Conservation (phyloP, 176 grass and related monocot genomes). For the Rhynchospora tenuis region DNA sequence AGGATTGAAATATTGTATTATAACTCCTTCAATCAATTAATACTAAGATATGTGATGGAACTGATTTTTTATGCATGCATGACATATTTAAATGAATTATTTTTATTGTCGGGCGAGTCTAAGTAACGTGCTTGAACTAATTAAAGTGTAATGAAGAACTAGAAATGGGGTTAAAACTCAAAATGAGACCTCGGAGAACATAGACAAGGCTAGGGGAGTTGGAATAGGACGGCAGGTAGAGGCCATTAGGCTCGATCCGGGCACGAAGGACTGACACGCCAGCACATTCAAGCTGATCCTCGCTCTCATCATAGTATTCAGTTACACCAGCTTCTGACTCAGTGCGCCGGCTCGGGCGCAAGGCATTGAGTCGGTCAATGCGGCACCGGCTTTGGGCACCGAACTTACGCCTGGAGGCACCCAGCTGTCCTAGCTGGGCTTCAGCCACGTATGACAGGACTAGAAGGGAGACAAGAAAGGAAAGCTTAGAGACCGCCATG, state of each 20-base stretch:
- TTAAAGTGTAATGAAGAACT: background rate
- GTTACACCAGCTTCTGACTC: conserved; percentile 31
- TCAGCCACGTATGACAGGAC: conserved; percentile 2
- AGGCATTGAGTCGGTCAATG: conserved; percentile 24
- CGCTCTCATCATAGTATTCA: conserved; percentile 34
- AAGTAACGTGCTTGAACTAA: background rate
- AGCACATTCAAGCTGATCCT: conserved; percentile 34
- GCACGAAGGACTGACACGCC: conserved; percentile 26
- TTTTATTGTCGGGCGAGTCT: background rate
- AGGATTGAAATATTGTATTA: background rate
- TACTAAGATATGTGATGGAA: background rate
- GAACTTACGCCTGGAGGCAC: conserved; percentile 5
- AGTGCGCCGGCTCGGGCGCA: conserved; percentile 20
- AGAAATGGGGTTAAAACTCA: background rate
- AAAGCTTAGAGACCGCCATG: conserved; percentile 9
- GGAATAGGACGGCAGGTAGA: conserved; percentile 35
- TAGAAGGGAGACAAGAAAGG: conserved; percentile 14
- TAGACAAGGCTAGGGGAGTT: conserved; percentile 39
- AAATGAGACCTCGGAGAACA: conserved; percentile 30
- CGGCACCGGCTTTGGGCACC: conserved; percentile 10
- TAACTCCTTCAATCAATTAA: background rate
- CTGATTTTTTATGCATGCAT: background rate
- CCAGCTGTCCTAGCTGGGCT: background rate
- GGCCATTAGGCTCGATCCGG: conserved; percentile 31
- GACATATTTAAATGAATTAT: background rate